Base-by-base conservation (phyloP, 306 rosid species). In the Urtica urens region DNA sequence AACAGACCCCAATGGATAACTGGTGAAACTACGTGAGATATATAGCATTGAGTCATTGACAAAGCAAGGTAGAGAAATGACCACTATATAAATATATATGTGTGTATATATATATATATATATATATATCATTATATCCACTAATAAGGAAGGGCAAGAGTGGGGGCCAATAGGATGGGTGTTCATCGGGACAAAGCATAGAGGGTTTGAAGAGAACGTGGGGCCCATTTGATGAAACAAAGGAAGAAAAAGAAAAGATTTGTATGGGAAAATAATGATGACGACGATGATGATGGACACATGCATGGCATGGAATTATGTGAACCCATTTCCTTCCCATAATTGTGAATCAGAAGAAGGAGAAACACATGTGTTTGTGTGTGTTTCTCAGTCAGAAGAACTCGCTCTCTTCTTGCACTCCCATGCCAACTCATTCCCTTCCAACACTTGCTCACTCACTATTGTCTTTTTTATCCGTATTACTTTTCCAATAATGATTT, bases 241-340 rank as follows among this genome's bases (percentile, higher is more conserved):
- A 11, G 58, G 29, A 14, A 28, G 16, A 9, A 38, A 1, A 4
- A 28, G 18, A 6, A 33, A 41, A 17, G 21, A 46, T 28, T 4
- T 28, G 10, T 28, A 28, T 28, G 33, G 33, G 51, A 23, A 54
- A 51, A 58, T 44, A 58, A 25, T 5, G 35, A 6, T 0, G 20
- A 9, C 5, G 12, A 18, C 9, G 46, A 46, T 8, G 44, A 35
- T n/a, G 60, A 25, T 46, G 46, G 55, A 59, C 65, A 59, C 28
- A 37, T 49, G 65, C 65, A 59, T 66, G 66, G 50, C 65, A 45
- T 58, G 45, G 56, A 58, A 44, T 54, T 37, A 28, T 51, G 71
- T 51, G 71, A 48, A 37, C 66, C 61, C 65, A 66, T 66, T 13
- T n/a, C n/a, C n/a, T n/a, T n/a, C n/a, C n/a, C n/a, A n/a, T n/a